Evolutionary conservation across 768 basidiomycete species (phyloP), one percentile per base, ranked within the genome.

Genomic region (Hypholoma fasciculare): DNA sequence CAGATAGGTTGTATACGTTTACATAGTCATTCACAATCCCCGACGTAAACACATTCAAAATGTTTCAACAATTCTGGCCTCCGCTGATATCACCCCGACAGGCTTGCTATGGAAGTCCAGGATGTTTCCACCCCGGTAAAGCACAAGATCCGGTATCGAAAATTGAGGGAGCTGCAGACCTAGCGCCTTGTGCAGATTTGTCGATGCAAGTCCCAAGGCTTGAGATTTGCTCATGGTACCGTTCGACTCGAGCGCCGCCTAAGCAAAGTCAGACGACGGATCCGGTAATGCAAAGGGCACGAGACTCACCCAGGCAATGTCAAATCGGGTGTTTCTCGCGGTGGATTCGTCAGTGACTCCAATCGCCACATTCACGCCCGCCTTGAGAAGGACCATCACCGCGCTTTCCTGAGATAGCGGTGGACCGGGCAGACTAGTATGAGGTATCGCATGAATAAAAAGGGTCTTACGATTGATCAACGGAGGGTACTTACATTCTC

Each of bases 321-420:
- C 90, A 57, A 92, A 88, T 7, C 89, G 78, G 1, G 84, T 81
- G 60, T 89, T 90, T 26, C 86, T 81, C 2, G 87, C 87, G 44
- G 78, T 75, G 79, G 82, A 88, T 36, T 82, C 82, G 58, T 87
- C 82, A 4, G 72, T 67, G 13, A 84, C 77, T 2, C 86, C 88
- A 19, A 90, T 65, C 0, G 78, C 88, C 8, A 89, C 82, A 19
- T 83, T 84, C 2, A 95, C 85, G 6, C 84, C 83, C 26, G 85
- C 77, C 4, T 76, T 69, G 11, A 88, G 70, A 34, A 94, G 76
- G 1, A 71, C 76, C 6, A 78, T 76, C 7, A 89, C 70, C 0
- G 84, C 72, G 1, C 81, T 87, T 6, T 87, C 75, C n/a, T 76
- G 71, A 4, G 86, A 79, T n/a, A 87, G 67, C 0, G 93, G 93